phyloP scores from a whole-genome alignment of 2,329 filamentous ascomycete species.

The Talaromyces rugulosus region DNA sequence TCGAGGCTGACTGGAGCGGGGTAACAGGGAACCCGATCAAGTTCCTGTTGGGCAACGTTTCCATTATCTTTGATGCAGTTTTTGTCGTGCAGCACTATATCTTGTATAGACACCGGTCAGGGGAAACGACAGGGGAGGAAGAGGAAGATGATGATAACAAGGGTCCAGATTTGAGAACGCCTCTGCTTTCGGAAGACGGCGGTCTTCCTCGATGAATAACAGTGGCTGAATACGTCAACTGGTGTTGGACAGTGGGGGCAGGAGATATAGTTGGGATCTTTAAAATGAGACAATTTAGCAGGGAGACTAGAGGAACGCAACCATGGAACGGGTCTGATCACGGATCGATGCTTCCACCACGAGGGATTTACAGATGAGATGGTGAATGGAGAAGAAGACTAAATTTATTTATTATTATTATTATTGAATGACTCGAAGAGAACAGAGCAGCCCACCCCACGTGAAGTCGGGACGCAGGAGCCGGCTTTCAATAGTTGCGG shows the following conservation, averaged over 20 bases:
- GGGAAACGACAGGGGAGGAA: constrained; percentile 21
- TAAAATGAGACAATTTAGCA: not conserved
- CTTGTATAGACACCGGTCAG: constrained; percentile 52
- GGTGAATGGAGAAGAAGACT: too few species aligned
- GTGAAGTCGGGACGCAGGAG: not conserved
- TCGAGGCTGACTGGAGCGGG: constrained; percentile 84
- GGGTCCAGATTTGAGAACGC: constrained; percentile 22
- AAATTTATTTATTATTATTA: not conserved
- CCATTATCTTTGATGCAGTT: constrained; percentile 77
- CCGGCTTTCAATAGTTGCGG: not conserved
- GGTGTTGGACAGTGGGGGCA: not conserved
- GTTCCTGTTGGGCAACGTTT: constrained; percentile 78
- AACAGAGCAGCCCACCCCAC: not conserved
- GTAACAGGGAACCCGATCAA: constrained; percentile 90
- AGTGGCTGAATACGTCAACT: too few species aligned
- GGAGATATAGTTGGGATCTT: not conserved
- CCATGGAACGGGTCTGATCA: not conserved
- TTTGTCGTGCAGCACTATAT: constrained; percentile 89
- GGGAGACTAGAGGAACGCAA: not conserved
- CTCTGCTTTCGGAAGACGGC: constrained; percentile 21
- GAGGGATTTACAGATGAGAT: not conserved
- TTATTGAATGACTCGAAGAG: not conserved
- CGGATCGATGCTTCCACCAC: not conserved
- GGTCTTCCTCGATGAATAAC: constrained; percentile 1
- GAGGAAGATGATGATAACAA: constrained; percentile 13